Base-by-base conservation (phyloP, 23 red algal species). In the Pyropia yezoensis region DNA sequence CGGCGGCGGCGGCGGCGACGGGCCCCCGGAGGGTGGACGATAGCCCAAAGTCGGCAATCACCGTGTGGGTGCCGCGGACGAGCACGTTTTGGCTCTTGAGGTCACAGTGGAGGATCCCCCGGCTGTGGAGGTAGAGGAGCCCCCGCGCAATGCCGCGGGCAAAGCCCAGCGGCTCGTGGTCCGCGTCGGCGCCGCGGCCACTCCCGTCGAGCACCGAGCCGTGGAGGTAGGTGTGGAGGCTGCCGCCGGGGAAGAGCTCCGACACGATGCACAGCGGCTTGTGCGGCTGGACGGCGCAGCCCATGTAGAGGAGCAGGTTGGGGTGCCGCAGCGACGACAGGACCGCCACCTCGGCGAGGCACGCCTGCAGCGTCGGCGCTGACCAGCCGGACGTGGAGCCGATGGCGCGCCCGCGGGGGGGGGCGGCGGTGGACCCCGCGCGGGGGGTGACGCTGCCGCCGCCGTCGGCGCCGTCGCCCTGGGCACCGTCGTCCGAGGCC, bases 281-380 rank as follows among this genome's bases (percentile, higher is more conserved):
- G 47, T 63, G 64, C 2, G 64, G 63, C 59, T 78, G 52, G 19
- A 62, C 74, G 54, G 62, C 67, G 7, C 61, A 78, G 18, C 78
- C 78, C 88, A 94, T 85, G 66, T 85, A 94, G 30, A 85, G 60
- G 19, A 85, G 64, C 17, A 94, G 60, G 52, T 94, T 85, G 16
- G 88, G 88, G 23, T 85, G 79, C 28, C 88, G 58, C 34, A 94
- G 62, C 14, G 70, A 66, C 5, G 70, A 65, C 64, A 85, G 65
- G 54, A 79, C 67, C 34, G 56, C 73, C 18, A 84, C 66, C 70
- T 94, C 71, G n/a, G 55, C 19, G 55, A 59, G 25, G 55, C 55
- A 21, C 19, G 55, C 21, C 4, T 59, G 55, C 7, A 59, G 25
- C 17, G 17, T 27, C 19, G 25, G 25, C 21, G 19, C 25, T 7